These are phyloP conservation scores for Annulohypoxylon truncatum DNA, from an alignment of 2,329 filamentous ascomycete genomes.

Conservation along the genomic window DNA sequence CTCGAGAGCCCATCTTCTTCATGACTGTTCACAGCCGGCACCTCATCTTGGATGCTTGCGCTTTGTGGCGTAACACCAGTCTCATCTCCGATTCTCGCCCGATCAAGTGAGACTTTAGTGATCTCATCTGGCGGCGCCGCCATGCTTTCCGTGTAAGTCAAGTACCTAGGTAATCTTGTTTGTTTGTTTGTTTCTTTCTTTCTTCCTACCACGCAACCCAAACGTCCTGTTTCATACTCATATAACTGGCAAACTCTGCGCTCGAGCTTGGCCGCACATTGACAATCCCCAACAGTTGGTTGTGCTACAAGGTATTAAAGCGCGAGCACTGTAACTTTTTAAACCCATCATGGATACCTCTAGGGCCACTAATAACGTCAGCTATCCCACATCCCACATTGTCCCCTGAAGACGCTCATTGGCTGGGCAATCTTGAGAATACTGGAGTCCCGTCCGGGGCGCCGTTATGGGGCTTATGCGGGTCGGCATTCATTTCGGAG, in stretches of 20 bases:
- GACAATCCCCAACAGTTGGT: conserved; percentile 15
- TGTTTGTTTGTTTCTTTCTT: background rate
- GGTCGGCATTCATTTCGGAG: conserved; percentile 15
- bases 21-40: conserved; percentile 11
- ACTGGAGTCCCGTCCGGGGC: background rate
- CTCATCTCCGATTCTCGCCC: conserved; percentile 6
- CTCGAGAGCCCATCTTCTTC: conserved; percentile 35
- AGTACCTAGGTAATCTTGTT: background rate
- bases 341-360: background rate
- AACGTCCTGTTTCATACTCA: background rate
- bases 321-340: background rate
- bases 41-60: conserved; percentile 16
- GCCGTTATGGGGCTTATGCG: background rate
- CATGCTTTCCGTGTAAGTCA: conserved; percentile 10
- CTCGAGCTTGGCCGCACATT: conserved; percentile 6
- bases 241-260: background rate
- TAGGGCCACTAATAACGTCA: conserved; percentile 5
- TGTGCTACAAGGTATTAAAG: background rate
- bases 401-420: conserved; percentile 3
- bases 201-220: background rate
- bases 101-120: conserved; percentile 26
- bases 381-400: conserved; percentile 25
- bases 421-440: background rate
- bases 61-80: conserved; percentile 14
- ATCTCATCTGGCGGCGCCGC: conserved; percentile 21